phyloP scores from a whole-genome alignment of 106 monocot species.

The Alisma plantagoaquatica region DNA sequence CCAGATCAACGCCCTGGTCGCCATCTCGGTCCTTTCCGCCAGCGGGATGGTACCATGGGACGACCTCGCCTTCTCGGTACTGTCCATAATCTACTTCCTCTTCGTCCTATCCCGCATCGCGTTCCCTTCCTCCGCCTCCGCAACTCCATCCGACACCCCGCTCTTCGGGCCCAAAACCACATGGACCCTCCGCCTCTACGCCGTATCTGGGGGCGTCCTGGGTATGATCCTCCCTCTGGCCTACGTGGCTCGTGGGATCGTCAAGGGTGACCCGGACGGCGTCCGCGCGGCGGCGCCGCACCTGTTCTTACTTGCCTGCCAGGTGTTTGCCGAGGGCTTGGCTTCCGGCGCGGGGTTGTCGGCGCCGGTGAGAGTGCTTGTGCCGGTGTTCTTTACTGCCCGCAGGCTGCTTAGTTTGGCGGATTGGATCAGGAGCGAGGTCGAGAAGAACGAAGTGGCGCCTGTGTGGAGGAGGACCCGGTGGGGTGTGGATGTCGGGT shows the following conservation, averaged over 20 bases:
- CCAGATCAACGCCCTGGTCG: slow-evolving; percentile 52
- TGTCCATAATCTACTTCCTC: slow-evolving; percentile 3
- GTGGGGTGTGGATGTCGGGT: slow-evolving; percentile 17
- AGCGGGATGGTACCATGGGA: slow-evolving; percentile 34
- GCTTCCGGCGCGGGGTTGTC: slow-evolving; percentile 7
- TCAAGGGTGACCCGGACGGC: slow-evolving; percentile 10
- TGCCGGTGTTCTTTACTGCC: slow-evolving; percentile 32
- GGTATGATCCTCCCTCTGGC: slow-evolving; percentile 8
- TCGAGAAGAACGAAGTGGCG: neutral
- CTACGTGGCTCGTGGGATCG: slow-evolving; percentile 8
- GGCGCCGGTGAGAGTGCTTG: slow-evolving; percentile 18
- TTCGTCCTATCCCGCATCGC: slow-evolving; percentile 23
- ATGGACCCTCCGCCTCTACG: slow-evolving; percentile 12
- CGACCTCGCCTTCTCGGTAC: slow-evolving; percentile 31
- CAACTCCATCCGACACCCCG: neutral
- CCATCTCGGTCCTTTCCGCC: slow-evolving; percentile 32
- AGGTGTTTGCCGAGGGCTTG: slow-evolving; percentile 21
- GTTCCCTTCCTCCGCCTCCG: no score
- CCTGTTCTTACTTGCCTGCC: slow-evolving; percentile 17
- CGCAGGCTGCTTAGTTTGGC: slow-evolving; percentile 29
- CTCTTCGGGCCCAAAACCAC: neutral
- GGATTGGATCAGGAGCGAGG: slow-evolving; percentile 33
- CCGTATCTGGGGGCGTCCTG: slow-evolving; percentile 5
- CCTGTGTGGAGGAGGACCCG: slow-evolving; percentile 6
- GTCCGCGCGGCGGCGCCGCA: slow-evolving; percentile 11